Evolutionary conservation across 257 asterid genomes (phyloP).

Genomic region (Echites panduratus): DNA sequence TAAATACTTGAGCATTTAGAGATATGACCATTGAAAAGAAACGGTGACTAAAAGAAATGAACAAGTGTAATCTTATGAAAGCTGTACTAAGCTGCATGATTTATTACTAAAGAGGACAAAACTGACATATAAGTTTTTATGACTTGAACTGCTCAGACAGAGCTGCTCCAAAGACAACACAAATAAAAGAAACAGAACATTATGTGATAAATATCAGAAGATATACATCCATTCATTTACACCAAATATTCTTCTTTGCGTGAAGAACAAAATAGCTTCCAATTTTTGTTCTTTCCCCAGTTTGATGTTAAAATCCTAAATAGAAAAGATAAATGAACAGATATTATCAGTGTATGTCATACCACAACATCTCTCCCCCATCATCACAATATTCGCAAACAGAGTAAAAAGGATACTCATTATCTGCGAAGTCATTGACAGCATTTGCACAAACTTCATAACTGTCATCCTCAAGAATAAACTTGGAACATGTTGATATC

Average conservation of each 20-base stretch:
- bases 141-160: background rate
- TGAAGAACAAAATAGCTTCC: background rate
- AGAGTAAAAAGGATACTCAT: slow-evolving; percentile 32
- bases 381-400: slow-evolving; percentile 68
- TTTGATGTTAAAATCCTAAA: slow-evolving; percentile 14
- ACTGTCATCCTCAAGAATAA: slow-evolving; percentile 24
- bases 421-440: slow-evolving; percentile 26
- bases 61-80: background rate
- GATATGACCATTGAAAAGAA: background rate
- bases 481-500: slow-evolving; percentile 28
- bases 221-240: background rate
- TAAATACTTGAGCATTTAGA: background rate
- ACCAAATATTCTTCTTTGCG: background rate
- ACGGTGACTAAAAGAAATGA: background rate
- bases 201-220: background rate
- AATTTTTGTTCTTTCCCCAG: background rate
- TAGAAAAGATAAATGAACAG: slow-evolving; percentile 16
- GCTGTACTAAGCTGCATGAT: background rate
- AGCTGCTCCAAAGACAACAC: background rate
- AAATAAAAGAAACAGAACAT: background rate
- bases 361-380: slow-evolving; percentile 66
- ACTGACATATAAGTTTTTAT: background rate
- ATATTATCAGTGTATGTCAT: slow-evolving; percentile 21
- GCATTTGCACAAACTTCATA: slow-evolving; percentile 25
- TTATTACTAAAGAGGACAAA: background rate